Base-by-base conservation (phyloP, 768 basidiomycete genomes). In the Tephrocybe sp. region DNA sequence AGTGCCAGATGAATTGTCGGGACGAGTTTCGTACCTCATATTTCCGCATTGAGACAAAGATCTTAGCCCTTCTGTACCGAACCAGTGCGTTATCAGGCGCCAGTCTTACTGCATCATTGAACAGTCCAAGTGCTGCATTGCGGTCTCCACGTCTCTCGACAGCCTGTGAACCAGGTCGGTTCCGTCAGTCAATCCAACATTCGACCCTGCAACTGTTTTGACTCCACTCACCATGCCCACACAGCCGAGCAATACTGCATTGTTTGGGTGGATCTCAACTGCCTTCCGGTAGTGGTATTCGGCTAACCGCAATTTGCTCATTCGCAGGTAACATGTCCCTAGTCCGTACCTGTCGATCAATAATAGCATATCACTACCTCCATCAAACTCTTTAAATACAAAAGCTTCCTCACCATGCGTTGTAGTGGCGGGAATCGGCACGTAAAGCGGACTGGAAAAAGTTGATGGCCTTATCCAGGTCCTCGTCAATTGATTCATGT, bases 281-380 rank as follows among this genome's bases (percentile, higher is more conserved):
- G 97, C 95, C 66, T 87, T 89, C 60, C 90, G 82, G 75, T 92
- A 98, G 71, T 98, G 95, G 73, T 96, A 98, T 67, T 98, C 94
- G 38, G 97, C 97, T 45, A 95, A 76, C 39, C 90, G 85, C 51
- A 91, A 74, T 74, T 96, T 98, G 70, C 90, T 94, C 81, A 88
- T 92, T 62, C 93, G 82, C 67, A 96, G 77, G 76, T 98, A 98
- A 65, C 94, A 98, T 30, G 91, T 91, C 55, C 97, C 97, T 60
- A 99, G 76, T n/a, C 97, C 97, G 69, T 98, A 99, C 96, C 96
- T 98, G 63, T 56, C 52, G 55, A 64, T 59, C 50, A 66, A 7
- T 59, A 65, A 70, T 51, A 66, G 54, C 28, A 30, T 12, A 30
- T 30, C 28, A 30, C 50, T 63, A 71, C 18, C 17, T 36, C 51